Evolutionary conservation across 129 eudicot genomes (phyloP), one percentile per base, ranked within the genome.

Genomic region (Flaveria linearis): DNA sequence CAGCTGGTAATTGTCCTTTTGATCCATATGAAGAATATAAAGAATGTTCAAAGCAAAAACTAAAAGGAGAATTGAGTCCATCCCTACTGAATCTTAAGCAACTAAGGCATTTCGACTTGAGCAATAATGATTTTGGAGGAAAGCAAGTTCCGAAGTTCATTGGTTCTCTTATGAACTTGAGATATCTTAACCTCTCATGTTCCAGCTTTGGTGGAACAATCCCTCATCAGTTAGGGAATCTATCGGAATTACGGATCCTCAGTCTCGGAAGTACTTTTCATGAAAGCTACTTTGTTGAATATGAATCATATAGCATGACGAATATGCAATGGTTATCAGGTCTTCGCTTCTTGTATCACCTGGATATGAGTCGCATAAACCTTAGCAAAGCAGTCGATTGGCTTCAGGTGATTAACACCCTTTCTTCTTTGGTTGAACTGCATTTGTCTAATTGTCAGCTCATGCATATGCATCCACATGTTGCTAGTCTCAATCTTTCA

Each of bases 121-220:
- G 67, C 33, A 0, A 15, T 17, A 72, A 72, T 55, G 76, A 72
- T 12, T 72, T 72, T 55, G 67, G 51, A 55, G 51, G 33, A 8
- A 73, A 14, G 43, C 22, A 57, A 73, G 14, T 73, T 73, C 77
- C 77, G 4, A 25, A 0, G 8, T 73, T 73, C 15, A 20, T 73
- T 1, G 68, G 57, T 41, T 73, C 77, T 41, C 56, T 73, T 41
- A 13, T 0, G 22, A 73, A 53, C 53, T 22, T 73, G 23, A 73
- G 55, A 9, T 73, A 73, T 73, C 77, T 73, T 39, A 73, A 73
- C 50, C 50, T 72, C 76, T 52, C 76, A 20, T 0, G 63, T 20
- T 57, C 63, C 15, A 2, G 0, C 2, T 65, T 65, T n/a, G 14
- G 26, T 65, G 70, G 70, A 65, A 15, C 15, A 1, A 9, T 65